Evolutionary conservation across 805 yeast species (phyloP), one percentile per base, ranked within the genome.

Genomic region (Saccharomycopsis lassenensis): DNA sequence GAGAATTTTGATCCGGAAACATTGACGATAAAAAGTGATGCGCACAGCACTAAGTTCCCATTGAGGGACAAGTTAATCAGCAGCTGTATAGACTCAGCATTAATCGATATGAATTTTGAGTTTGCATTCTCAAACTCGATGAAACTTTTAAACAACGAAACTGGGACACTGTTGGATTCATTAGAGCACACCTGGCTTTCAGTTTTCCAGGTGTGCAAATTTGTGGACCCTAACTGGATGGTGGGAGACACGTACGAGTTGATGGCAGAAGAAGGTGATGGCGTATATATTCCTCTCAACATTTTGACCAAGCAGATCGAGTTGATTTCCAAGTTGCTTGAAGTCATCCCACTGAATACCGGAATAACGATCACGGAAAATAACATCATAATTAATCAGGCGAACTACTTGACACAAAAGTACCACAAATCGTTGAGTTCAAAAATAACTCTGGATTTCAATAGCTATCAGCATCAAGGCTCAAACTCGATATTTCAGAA

Each of bases 161-260:
- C 43, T 8, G 37, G 38, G 11, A 29, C 40, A 2, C 34, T 39
- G 3, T 25, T 34, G 15, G 35, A 34, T 5, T 36, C 39, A 4
- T 35, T 43, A n/a, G 40, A 34, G 7, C 54, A 54, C 15, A 43
- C 58, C 33, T 64, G 69, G 69, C 46, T 64, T 27, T 56, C 65
- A 12, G 60, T 63, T 34, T 65, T 61, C 39, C 70, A 65, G 41
- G 65, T 63, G 4, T 68, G 69, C 7, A 63, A 62, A 47, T 63
- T 48, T 38, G 51, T 42, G n/a, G 43, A 42, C 30, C 46, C 46
- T 3, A 12, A 12, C 6, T 42, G 46, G 46, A 26, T 42, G 33
- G 14, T 20, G 10, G 18, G 4, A 10, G 22, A 19, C n/a, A 7
- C 10, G 3, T 25, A 31, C 8, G 36, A 39, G 3, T 26, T 23